These are phyloP conservation scores for Lablab purpureus DNA, from an alignment of 306 rosid genomes.

Conservation along the genomic window DNA sequence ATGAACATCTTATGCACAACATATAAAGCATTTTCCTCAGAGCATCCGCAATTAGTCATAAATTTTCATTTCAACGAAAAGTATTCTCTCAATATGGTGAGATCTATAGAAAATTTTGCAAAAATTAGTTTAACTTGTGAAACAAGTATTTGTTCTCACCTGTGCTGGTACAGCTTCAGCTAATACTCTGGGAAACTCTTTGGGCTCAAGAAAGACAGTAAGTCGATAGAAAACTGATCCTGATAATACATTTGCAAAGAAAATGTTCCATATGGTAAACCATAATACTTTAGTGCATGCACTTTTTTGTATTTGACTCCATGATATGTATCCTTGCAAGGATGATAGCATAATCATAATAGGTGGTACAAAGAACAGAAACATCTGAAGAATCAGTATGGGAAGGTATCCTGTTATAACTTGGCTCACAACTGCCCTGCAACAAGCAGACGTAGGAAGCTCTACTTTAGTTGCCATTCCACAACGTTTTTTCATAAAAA, in stretches of 20 bases:
- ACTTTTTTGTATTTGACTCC: slow-evolving; percentile 72
- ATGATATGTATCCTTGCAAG: slow-evolving; percentile 76
- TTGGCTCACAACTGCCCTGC: slow-evolving; percentile 74
- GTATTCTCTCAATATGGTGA: slow-evolving; percentile 11
- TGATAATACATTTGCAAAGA: slow-evolving; percentile 85
- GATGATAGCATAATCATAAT: slow-evolving; percentile 77
- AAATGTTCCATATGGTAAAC: slow-evolving; percentile 89
- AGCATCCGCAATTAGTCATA: not conserved
- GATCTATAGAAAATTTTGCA: slow-evolving; percentile 18
- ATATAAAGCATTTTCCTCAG: slow-evolving; percentile 9
- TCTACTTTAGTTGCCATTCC: slow-evolving; percentile 29
- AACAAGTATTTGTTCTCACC: slow-evolving; percentile 55
- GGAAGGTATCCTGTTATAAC: slow-evolving; percentile 93
- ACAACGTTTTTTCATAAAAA: not conserved
- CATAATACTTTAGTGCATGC: slow-evolving; percentile 76
- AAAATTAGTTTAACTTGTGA: slow-evolving; percentile 6
- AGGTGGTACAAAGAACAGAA: slow-evolving; percentile 69
- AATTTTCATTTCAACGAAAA: not conserved
- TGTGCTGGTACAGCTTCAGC: slow-evolving; percentile 90
- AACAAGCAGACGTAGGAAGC: slow-evolving; percentile 46
- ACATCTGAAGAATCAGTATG: slow-evolving; percentile 73
- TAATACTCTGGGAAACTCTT: slow-evolving; percentile 71
- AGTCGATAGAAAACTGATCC: slow-evolving; percentile 74
- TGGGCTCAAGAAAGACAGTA: slow-evolving; percentile 77
- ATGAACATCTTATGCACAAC: slow-evolving; percentile 22